phyloP scores from a whole-genome alignment of 177 flowering plant genomes.

The Vitis hybrid region DNA sequence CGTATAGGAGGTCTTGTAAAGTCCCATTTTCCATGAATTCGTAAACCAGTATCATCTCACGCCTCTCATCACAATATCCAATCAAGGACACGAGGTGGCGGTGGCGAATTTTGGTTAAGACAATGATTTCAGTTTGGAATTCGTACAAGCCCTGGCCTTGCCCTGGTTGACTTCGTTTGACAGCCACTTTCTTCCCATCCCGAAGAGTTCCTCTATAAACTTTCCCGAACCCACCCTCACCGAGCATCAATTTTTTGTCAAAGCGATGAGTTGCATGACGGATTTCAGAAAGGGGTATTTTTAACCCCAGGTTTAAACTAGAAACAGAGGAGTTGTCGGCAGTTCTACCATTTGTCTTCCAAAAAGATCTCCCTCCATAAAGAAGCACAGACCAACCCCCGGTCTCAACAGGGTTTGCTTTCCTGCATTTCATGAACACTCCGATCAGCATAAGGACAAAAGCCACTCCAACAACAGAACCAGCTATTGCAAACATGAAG shows the following conservation, averaged over 20 bases:
- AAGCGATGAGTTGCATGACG: slow-evolving; percentile 11
- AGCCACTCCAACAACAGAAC: no score
- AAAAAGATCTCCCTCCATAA: slow-evolving; percentile 7
- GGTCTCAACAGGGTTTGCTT: slow-evolving; percentile 8
- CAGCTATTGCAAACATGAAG: no score
- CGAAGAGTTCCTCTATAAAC: slow-evolving; percentile 7
- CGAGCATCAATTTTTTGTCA: slow-evolving; percentile 3
- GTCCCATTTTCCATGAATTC: no score
- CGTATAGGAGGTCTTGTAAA: not conserved
- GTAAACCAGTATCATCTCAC: no score
- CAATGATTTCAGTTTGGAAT: slow-evolving; percentile 11
- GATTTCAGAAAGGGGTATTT: slow-evolving; percentile 2
- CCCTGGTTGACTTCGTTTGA: slow-evolving; percentile 3
- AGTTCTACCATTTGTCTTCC: no score
- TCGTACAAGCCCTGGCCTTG: slow-evolving; percentile 11
- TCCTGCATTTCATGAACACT: no score
- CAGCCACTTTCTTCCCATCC: slow-evolving; percentile 11
- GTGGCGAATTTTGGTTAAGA: slow-evolving; percentile 14
- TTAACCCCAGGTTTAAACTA: slow-evolving; percentile 3
- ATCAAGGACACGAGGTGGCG: slow-evolving; percentile 16
- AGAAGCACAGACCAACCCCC: not conserved
- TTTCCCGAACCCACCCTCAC: slow-evolving; percentile 13
- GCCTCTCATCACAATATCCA: not conserved
- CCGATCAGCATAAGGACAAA: no score
- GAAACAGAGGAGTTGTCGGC: slow-evolving; percentile 5